Evolutionary conservation across 2,329 filamentous ascomycete species (phyloP).

Genomic region (Rhynchosporium agropyri): DNA sequence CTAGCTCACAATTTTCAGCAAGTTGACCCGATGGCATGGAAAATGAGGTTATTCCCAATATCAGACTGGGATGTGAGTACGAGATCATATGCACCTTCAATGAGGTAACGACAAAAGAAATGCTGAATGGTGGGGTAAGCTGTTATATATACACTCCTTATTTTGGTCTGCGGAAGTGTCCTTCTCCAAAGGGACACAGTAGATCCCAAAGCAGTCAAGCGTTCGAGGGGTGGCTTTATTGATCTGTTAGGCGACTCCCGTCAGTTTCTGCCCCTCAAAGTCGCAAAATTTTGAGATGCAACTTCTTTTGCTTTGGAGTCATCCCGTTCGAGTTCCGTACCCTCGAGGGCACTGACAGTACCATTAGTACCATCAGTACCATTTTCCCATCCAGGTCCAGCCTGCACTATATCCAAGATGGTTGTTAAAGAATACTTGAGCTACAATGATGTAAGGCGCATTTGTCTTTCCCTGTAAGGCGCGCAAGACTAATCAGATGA

Average conservation of each 20-base stretch:
- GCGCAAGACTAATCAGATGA: slow-evolving; percentile 28
- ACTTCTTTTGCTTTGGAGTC: slow-evolving; percentile 24
- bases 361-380: background rate
- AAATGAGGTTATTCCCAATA: no score
- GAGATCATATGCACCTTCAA: background rate
- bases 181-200: background rate
- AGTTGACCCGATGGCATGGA: no score
- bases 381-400: background rate
- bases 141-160: background rate
- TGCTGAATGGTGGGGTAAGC: slow-evolving; percentile 10
- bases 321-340: slow-evolving; percentile 22
- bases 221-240: slow-evolving; percentile 4
- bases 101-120: slow-evolving; percentile 4
- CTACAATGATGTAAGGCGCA: slow-evolving; percentile 75
- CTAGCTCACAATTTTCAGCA: no score
- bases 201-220: background rate
- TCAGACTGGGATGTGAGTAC: background rate
- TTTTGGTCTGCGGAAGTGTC: background rate
- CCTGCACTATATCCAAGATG: slow-evolving; percentile 55
- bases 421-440: slow-evolving; percentile 86
- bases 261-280: slow-evolving; percentile 22
- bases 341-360: slow-evolving; percentile 20
- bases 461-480: slow-evolving; percentile 23
- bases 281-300: slow-evolving; percentile 20
- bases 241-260: slow-evolving; percentile 30